phyloP scores from a whole-genome alignment of 257 asterid genomes.

The Penstemon barbatus region DNA sequence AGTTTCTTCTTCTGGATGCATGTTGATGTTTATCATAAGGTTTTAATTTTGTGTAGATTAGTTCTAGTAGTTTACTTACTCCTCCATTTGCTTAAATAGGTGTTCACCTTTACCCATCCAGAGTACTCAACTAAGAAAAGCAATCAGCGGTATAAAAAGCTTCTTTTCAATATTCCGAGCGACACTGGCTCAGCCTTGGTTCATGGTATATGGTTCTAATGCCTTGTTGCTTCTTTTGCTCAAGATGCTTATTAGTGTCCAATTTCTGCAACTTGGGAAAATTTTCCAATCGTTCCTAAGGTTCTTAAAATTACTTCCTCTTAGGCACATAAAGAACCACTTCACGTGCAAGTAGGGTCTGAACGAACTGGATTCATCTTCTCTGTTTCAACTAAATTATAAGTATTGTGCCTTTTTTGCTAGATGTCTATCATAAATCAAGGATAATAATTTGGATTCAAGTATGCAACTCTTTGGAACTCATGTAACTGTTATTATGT shows the following conservation, averaged over 20 bases:
- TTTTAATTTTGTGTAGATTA: constrained; percentile 14
- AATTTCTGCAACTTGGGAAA: constrained; percentile 7
- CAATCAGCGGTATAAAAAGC: constrained; percentile 78
- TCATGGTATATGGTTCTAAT: constrained; percentile 63
- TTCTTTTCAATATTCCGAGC: constrained; percentile 60
- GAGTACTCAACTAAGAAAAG: constrained; percentile 50
- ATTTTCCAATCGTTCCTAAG: background rate
- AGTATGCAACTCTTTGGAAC: no score
- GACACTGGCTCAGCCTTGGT: constrained; percentile 89
- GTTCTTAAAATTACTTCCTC: background rate
- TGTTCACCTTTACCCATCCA: constrained; percentile 88
- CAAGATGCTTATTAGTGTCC: background rate
- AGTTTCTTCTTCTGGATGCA: constrained; percentile 45
- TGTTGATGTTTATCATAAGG: constrained; percentile 7
- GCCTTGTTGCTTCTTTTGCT: constrained; percentile 6
- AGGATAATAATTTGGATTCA: no score
- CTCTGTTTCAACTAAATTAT: background rate
- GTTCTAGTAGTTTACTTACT: constrained; percentile 20
- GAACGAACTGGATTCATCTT: background rate
- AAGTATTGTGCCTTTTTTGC: no score
- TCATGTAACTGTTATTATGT: background rate
- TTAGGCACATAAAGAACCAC: background rate
- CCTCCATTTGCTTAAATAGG: constrained; percentile 51
- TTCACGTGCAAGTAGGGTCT: background rate
- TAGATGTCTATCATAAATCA: no score